These are phyloP conservation scores for Hypoxylon sp. DNA, from an alignment of 2,329 filamentous ascomycete species.

Conservation along the genomic window DNA sequence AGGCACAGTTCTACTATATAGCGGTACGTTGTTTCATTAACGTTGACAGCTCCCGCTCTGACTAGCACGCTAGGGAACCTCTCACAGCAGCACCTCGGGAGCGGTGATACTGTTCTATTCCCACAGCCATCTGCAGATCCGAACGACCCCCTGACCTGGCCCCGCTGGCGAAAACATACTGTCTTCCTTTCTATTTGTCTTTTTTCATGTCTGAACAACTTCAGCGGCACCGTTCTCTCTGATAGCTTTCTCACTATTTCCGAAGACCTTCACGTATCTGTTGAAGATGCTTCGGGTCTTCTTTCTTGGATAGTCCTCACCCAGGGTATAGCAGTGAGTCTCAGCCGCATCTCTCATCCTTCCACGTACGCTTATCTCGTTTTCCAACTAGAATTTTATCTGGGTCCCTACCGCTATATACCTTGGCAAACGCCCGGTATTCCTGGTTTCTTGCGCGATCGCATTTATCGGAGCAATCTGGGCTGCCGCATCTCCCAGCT, in stretches of 20 bases:
- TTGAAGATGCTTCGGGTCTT: conserved; percentile 26
- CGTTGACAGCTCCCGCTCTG: background rate
- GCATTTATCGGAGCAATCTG: conserved; percentile 22
- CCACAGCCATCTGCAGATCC: conserved; percentile 30
- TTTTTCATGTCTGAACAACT: conserved; percentile 30
- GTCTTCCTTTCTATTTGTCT: conserved; percentile 28
- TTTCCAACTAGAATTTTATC: conserved; percentile 19
- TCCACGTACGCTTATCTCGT: background rate
- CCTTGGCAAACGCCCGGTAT: conserved; percentile 28
- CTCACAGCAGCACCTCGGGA: conserved; percentile 14
- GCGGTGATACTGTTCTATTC: conserved; percentile 26
- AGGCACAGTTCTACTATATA: conserved; percentile 27
- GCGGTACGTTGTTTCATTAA: conserved; percentile 11
- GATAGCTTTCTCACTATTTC: conserved; percentile 29
- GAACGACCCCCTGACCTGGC: conserved; percentile 29
- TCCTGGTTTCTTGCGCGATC: conserved; percentile 26
- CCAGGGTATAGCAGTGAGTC: conserved; percentile 24
- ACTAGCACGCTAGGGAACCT: conserved; percentile 3
- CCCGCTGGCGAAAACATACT: conserved; percentile 26
- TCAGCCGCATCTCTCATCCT: too few relatives aligned
- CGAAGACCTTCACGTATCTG: conserved; percentile 17
- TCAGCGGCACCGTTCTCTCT: conserved; percentile 27
- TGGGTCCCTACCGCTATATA: conserved; percentile 32
- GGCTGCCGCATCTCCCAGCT: conserved; percentile 21
- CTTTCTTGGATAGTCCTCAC: conserved; percentile 29